Base-by-base conservation (phyloP, 148 eudicot genomes). In the Gaultheria prostrata region DNA sequence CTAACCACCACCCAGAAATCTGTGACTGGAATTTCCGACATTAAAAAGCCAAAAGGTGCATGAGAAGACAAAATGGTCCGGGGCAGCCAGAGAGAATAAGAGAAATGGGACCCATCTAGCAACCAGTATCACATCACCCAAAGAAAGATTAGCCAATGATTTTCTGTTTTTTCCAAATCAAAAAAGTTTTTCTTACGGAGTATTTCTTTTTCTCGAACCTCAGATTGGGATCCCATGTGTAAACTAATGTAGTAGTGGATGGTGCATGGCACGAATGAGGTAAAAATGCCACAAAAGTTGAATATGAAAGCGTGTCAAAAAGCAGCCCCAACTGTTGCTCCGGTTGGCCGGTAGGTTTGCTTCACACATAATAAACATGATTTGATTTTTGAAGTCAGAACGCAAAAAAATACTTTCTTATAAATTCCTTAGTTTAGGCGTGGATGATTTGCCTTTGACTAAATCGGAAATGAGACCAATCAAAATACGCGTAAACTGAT, bases 261-360 rank as follows among this genome's bases (percentile, higher is more conserved):
- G 10, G 17, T 14, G 18, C 35, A 3, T 24, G 70, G 35, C 17
- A 67, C 32, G 35, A 67, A 12, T 12, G 35, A 67, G 72, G 72
- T 67, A 73, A 72, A 71, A 71, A 14, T 15, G 76, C 17, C 11
- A 26, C 8, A 72, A 33, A 73, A 73, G 24, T 20, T 33, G 49
- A 73, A 9, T 24, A 24, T 35, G 77, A 73, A 73, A 35, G 49
- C 77, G 46, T 39, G 77, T 73, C 49, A 73, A 73, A 73, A 39
- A 73, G 77, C 4, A 39, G 43, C 43, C 39, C 43, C 43, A 6
- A 39, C 5, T 0, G 43, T 39, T 39, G 4, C 43, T 39, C 43
- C 6, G 7, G 43, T 39, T 39, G 6, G 6, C 0, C 43, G 43
- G 4, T 39, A 6, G 43, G 0, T 39, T 39, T 39, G 7, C 6